phyloP scores from a whole-genome alignment of 805 yeast genomes.

The Pichia eremophila region DNA sequence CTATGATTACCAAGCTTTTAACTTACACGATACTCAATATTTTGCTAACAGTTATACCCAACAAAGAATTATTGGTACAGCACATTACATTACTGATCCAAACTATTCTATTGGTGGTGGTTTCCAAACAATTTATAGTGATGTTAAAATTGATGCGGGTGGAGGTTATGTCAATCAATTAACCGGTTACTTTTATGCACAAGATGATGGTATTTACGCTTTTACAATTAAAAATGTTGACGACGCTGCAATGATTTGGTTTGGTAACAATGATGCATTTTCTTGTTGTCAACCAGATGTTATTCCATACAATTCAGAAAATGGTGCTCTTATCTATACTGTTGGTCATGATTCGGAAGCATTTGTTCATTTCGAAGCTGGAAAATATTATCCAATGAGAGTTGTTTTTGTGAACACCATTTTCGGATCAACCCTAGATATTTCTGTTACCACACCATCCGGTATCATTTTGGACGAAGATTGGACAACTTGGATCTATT shows the following conservation, averaged over 20 bases:
- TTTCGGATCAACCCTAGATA: constrained; percentile 1
- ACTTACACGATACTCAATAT: neutral
- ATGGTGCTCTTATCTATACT: neutral
- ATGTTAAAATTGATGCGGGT: constrained; percentile 1
- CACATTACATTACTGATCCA: constrained; percentile 3
- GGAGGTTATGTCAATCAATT: constrained; percentile 8
- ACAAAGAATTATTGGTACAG: constrained; percentile 3
- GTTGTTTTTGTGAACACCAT: constrained; percentile 4
- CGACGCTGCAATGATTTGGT: constrained; percentile 25
- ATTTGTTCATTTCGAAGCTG: constrained; percentile 7
- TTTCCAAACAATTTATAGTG: neutral
- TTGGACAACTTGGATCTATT: constrained; percentile 6
- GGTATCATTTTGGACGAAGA: neutral
- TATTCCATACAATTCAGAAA: constrained; percentile 1
- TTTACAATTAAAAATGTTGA: constrained; percentile 18
- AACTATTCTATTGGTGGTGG: neutral
- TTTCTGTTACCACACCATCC: constrained; percentile 7
- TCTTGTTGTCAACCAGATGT: constrained; percentile 24
- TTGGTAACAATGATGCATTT: constrained; percentile 24
- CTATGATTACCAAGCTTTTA: neutral
- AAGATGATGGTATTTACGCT: constrained; percentile 22
- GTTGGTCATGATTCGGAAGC: neutral
- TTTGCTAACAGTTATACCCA: constrained; percentile 5
- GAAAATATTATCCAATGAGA: constrained; percentile 13
- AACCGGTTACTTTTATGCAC: constrained; percentile 19